These are phyloP conservation scores for Chaetomium fimeti DNA, from an alignment of 495 filamentous ascomycete species.

Conservation along the genomic window DNA sequence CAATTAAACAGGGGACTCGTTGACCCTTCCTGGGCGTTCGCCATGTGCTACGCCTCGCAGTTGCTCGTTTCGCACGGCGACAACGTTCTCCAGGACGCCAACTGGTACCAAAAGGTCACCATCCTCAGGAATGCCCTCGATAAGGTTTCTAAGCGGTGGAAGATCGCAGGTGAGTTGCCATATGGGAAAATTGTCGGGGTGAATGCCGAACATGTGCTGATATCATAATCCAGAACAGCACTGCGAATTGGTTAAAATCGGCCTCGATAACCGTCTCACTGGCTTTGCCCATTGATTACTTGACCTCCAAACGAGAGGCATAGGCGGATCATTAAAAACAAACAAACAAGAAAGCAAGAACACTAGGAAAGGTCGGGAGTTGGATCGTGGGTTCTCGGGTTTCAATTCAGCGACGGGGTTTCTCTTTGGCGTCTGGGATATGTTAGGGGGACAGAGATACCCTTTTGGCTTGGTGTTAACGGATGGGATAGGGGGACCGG, in stretches of 20 bases:
- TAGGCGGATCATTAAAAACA: neutral
- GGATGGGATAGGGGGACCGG: neutral
- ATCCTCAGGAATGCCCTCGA: constrained; percentile 22
- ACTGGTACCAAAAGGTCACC: constrained; percentile 30
- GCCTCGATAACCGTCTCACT: constrained; percentile 10
- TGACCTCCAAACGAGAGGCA: neutral
- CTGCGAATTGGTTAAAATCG: constrained; percentile 9
- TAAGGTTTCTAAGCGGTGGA: constrained; percentile 28
- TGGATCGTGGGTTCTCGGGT: neutral
- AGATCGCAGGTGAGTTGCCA: constrained; percentile 31
- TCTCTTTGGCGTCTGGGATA: neutral
- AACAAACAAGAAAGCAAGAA: neutral
- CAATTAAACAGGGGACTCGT: constrained; percentile 19
- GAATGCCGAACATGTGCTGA: neutral
- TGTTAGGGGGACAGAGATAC: neutral
- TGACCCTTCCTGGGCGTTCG: constrained; percentile 29
- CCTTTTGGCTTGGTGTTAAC: constrained; percentile 5
- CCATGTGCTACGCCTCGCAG: constrained; percentile 29
- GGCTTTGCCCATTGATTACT: constrained; percentile 8
- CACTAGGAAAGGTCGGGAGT: neutral
- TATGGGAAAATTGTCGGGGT: neutral
- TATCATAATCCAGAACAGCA: constrained; percentile 9
- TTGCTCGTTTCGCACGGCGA: constrained; percentile 33
- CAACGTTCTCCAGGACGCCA: constrained; percentile 19
- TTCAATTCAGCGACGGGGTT: neutral